Conservation (phyloP, 345 rosid species). For the Lumnitzera littorea region DNA sequence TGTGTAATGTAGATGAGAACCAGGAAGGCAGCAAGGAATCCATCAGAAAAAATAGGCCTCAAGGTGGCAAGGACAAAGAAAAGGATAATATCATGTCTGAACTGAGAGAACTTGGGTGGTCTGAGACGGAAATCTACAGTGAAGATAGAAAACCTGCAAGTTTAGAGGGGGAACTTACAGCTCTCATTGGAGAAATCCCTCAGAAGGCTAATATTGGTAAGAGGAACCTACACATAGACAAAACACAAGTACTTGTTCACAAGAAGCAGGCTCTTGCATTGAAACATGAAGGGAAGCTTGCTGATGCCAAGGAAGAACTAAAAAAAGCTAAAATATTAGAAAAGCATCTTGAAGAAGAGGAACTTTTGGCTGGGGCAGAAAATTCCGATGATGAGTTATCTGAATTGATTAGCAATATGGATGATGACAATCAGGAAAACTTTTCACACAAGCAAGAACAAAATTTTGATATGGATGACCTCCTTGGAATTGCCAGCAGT, state of each 20-base stretch:
- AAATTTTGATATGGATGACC: constrained; percentile 33
- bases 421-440: constrained; percentile 47
- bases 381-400: constrained; percentile 93
- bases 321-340: constrained; percentile 83
- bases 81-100: constrained; percentile 64
- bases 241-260: constrained; percentile 51
- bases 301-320: constrained; percentile 93
- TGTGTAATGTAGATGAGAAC: constrained; percentile 24
- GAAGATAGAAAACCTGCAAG: constrained; percentile 49
- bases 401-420: constrained; percentile 52
- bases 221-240: constrained; percentile 35
- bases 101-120: constrained; percentile 76
- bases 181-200: constrained; percentile 59
- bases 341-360: constrained; percentile 83
- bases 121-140: constrained; percentile 47
- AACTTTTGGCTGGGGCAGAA: constrained; percentile 62
- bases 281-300: constrained; percentile 91
- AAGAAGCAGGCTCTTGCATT: constrained; percentile 72
- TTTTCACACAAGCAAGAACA: constrained; percentile 29
- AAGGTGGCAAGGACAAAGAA: constrained; percentile 28
- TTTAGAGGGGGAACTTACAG: constrained; percentile 79
- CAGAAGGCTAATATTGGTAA: constrained; percentile 23
- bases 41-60: constrained; percentile 30
- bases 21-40: constrained; percentile 38
- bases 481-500: constrained; percentile 18